Evolutionary conservation across 2,329 filamentous ascomycete genomes (phyloP).

Genomic region (Claviceps arundinis): DNA sequence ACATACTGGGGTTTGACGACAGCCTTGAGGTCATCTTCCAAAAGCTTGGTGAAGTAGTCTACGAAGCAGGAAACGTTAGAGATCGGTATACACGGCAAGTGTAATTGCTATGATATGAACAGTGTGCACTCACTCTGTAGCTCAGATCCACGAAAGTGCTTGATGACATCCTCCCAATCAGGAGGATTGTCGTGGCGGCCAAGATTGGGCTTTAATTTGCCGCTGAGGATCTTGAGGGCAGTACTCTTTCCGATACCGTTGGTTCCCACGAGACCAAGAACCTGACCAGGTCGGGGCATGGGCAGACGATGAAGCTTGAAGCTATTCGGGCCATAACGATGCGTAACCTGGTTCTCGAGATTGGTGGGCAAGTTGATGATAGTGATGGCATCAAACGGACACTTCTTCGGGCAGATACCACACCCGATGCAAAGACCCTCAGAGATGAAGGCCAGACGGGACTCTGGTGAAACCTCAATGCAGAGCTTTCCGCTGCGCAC

Average conservation of each 20-base stretch:
- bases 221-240: conserved; percentile 95
- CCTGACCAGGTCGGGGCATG: conserved; percentile 89
- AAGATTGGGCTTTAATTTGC: conserved; percentile 96
- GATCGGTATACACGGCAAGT: too few species aligned
- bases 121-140: conserved; percentile 60
- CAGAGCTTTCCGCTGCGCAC: conserved; percentile 95
- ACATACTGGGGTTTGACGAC: conserved; percentile 99
- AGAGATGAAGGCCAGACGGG: conserved; percentile 95
- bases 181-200: conserved; percentile 91
- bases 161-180: conserved; percentile 98
- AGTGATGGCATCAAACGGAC: conserved; percentile 94
- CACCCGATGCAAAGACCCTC: conserved; percentile 94
- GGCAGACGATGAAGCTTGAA: conserved; percentile 98
- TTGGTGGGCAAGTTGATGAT: conserved; percentile 99
- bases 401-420: conserved; percentile 99
- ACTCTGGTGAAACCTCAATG: conserved; percentile 80
- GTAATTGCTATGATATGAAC: conserved; percentile 2
- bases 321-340: conserved; percentile 97
- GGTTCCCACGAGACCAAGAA: conserved; percentile 90
- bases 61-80: not conserved
- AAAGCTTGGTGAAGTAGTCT: conserved; percentile 96
- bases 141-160: conserved; percentile 95
- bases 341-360: conserved; percentile 93
- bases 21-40: conserved; percentile 94
- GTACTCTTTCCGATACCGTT: conserved; percentile 99